Conservation (phyloP, 805 yeast genomes). For the Candida schatavii region DNA sequence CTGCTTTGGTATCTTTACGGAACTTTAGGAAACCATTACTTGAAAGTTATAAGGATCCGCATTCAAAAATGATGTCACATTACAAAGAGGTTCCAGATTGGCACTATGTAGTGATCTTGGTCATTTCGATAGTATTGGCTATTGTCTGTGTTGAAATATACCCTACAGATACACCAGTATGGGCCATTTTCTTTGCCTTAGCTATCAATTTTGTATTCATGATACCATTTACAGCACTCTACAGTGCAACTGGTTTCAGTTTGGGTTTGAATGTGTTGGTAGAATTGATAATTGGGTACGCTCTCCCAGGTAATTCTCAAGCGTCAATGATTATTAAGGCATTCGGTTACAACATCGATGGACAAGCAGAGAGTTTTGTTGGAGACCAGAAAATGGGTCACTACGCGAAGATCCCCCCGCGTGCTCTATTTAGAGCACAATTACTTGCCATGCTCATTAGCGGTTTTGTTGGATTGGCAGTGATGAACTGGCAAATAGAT, state of each 20-base stretch:
- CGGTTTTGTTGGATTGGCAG: slow-evolving; percentile 21
- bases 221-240: slow-evolving; percentile 15
- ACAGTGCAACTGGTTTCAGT: slow-evolving; percentile 12
- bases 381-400: slow-evolving; percentile 31
- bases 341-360: slow-evolving; percentile 25
- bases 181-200: slow-evolving; percentile 31
- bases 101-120: slow-evolving; percentile 22
- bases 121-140: slow-evolving; percentile 28
- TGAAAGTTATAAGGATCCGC: slow-evolving; percentile 30
- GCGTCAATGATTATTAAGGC: slow-evolving; percentile 22
- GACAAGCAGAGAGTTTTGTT: slow-evolving; percentile 29
- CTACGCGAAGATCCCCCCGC: slow-evolving; percentile 39
- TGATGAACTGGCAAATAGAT: slow-evolving; percentile 18
- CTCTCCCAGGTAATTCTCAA: slow-evolving; percentile 23
- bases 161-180: slow-evolving; percentile 28
- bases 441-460: slow-evolving; percentile 18
- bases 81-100: slow-evolving; percentile 39
- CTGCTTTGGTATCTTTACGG: neutral
- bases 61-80: slow-evolving; percentile 25
- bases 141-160: slow-evolving; percentile 27
- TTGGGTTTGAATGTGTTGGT: slow-evolving; percentile 15
- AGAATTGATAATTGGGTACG: slow-evolving; percentile 23
- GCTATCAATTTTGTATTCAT: slow-evolving; percentile 20
- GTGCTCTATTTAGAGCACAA: slow-evolving; percentile 35
- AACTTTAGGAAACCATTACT: slow-evolving; percentile 3